Evolutionary conservation across 2,329 filamentous ascomycete genomes (phyloP), one percentile per base, ranked within the genome.

Genomic region (Phaeosphaeriaceae sp.): DNA sequence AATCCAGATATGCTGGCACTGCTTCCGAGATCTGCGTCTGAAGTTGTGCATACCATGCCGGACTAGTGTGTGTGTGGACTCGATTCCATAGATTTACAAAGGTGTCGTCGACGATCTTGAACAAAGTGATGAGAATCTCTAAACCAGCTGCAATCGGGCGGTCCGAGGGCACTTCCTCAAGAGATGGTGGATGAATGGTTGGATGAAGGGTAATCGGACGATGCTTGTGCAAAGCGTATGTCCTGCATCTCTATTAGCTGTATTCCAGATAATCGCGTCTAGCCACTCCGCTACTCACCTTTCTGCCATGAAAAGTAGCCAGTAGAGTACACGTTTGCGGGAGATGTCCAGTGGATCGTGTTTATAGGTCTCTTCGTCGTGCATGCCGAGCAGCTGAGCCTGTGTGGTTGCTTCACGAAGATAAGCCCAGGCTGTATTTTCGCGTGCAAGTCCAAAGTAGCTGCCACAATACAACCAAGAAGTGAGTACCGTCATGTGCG

Each of bases 1-100:
- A 76, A 25, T 86, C 83, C 7, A 88, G 78, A 51, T 87, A 86
- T 19, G 80, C 75, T 4, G 86, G 84, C 1, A 88, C 78, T 20
- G 84, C 82, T 53, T 82, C 81, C 4, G 80, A 81, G 1, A 85
- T 78, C 50, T 84, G 83, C 40, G 81, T 78, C 51, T 85, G 83
- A 10, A 85, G 67, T 21, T 79, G 76, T 7, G 80, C 76, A 2
- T 83, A 75, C 76, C 79, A 82, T 31, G 79, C 78, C 3, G 80
- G 79, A 7, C 80, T 79, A 56, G 79, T 80, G n/a, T 79, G 76
- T 11, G 77, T 56, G 58, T 76, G 75, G 3, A 84, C 81, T 60
- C 88, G 86, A 71, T 89, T 89, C 87, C 88, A 89, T 0, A 87
- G 79, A 11, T 84, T 82, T 15, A 89, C 82, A 65, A 89, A 89